Base-by-base conservation (phyloP, 208 protist genomes). In the Leishmania major region DNA sequence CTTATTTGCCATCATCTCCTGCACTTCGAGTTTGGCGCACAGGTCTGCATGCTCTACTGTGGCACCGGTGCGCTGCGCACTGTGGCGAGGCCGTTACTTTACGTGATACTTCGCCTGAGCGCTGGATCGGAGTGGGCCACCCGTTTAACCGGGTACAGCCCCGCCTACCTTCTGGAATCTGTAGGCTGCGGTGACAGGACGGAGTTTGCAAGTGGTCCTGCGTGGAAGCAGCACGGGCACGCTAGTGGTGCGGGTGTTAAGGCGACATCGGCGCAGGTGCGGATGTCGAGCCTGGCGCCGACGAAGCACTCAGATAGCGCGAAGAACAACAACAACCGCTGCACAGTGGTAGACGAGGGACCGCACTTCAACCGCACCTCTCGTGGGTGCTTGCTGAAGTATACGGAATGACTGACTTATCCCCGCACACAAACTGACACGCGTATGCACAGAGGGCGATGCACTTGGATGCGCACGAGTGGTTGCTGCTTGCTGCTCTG, bases 291-390 rank as follows among this genome's bases (percentile, higher is more conserved):
- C n/a, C 43, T 85, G 37, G 78, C 77, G 0, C 77, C 72, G 15
- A 19, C 53, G 1, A 22, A 6, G 47, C 25, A 51, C 59, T 45
- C 83, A 64, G 69, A 47, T 66, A 64, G 59, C 40, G 60, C 53
- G 11, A 71, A 75, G 53, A 84, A 40, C 37, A 84, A 81, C 57
- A 83, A 84, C 25, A 71, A 55, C 37, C 76, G 77, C 40, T 90
- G 82, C 72, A 55, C 37, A 13, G 82, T 91, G 8, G 11, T 90
- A 1, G 81, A 87, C 57, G 88, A 91, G 59, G 90, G 90, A 0
- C 80, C 75, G 11, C 86, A 91, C 59, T 91, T 91, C 51, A 90
- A 90, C 77, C 81, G 86, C 3, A 80, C 83, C 0, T 86, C 84
- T 2, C 75, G 84, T 37, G 88, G 84, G 6, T 91, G 88, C 73